Conservation (phyloP, 2,329 filamentous ascomycete genomes). For the Aureobasidium musti region DNA sequence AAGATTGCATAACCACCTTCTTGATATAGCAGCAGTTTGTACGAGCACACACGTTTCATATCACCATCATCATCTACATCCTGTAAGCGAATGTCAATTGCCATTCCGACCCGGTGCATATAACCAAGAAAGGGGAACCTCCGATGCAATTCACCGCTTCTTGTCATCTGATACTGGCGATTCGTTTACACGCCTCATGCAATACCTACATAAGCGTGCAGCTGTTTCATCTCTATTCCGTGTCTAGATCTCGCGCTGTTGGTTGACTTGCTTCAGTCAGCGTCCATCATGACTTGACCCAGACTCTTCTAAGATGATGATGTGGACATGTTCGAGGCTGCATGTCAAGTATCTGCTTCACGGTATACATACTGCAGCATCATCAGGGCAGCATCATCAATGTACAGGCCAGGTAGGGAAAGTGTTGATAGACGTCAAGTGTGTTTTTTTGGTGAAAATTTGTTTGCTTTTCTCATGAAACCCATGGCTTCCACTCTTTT, state of each 20-base stretch:
- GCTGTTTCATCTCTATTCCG: slow-evolving; percentile 8
- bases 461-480: slow-evolving; percentile 29
- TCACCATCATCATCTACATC: background rate
- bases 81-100: background rate
- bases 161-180: slow-evolving; percentile 6
- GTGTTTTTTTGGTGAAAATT: slow-evolving; percentile 29
- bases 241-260: slow-evolving; percentile 9
- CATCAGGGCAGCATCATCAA: background rate
- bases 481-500: slow-evolving; percentile 25
- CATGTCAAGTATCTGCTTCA: background rate
- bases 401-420: background rate
- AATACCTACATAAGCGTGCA: slow-evolving; percentile 24
- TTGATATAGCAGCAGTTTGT: background rate
- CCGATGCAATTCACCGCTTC: slow-evolving; percentile 9
- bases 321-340: background rate
- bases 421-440: background rate
- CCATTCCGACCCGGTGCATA: background rate
- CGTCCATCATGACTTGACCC: background rate
- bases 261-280: background rate
- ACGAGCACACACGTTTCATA: slow-evolving; percentile 16
- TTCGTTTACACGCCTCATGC: slow-evolving; percentile 8
- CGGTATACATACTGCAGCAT: background rate
- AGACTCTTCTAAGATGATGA: background rate
- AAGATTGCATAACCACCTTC: background rate
- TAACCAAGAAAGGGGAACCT: background rate